Base-by-base conservation (phyloP, 768 basidiomycete genomes). In the Leccinum obscurum region DNA sequence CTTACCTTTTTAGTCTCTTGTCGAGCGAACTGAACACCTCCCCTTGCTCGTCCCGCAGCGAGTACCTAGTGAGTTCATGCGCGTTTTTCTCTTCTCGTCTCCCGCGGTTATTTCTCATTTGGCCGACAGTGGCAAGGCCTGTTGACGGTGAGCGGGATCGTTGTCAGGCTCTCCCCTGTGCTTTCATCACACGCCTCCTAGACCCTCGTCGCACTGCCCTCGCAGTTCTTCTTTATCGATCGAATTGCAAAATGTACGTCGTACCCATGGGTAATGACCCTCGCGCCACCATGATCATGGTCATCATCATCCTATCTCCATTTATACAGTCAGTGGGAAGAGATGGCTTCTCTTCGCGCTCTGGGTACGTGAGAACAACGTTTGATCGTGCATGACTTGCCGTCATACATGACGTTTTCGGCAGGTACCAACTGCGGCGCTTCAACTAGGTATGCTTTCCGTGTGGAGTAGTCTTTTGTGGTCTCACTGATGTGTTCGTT, bases 231-330 rank as follows among this genome's bases (percentile, higher is more conserved):
- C 53, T 67, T 67, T 32, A 44, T 67, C 22, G 52, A 62, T 32
- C 66, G 67, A 3, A 67, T 67, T 30, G 54, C 58, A 22, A 68
- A 60, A 48, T 67, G 66, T 68, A 52, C 32, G 66, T 58, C 41
- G 9, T 58, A 8, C 24, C 30, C 54, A 51, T 46, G 24, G 13
- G 6, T 51, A n/a, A 28, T 56, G 46, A 55, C 56, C 13, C 22
- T 26, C 24, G 49, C 15, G 7, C 20, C 5, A 9, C 11, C 24
- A 26, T 48, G 41, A 39, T 24, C 37, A 3, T 48, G 20, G 13
- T 60, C 37, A 44, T 24, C 34, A 55, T 52, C 30, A 46, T 51
- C 54, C 15, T 52, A 34, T 17, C 32, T 49, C 39, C 26, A 11
- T 56, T 14, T 28, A 10, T 28, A 52, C 10, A 67, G 66, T 68